phyloP scores from a whole-genome alignment of 2,329 filamentous ascomycete genomes.

The Rhytidhysteron rufulum region DNA sequence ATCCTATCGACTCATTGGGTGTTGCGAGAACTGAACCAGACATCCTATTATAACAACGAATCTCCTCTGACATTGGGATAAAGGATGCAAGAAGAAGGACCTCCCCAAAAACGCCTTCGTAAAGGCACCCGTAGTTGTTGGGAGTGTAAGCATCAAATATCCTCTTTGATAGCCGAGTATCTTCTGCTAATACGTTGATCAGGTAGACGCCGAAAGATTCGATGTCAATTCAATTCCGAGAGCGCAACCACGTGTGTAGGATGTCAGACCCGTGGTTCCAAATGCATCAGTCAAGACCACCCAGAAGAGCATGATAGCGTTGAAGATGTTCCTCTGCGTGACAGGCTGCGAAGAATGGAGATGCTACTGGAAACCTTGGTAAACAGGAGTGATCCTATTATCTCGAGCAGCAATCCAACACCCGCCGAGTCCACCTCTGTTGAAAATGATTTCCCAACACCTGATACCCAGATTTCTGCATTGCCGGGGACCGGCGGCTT shows the following conservation, averaged over 20 bases:
- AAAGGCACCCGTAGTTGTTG: constrained; percentile 28
- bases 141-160: constrained; percentile 26
- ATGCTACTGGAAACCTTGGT: constrained; percentile 34
- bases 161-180: not conserved
- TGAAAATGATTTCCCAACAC: not conserved
- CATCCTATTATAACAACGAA: no score
- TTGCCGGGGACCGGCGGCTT: not conserved
- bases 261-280: constrained; percentile 10
- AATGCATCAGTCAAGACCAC: constrained; percentile 5
- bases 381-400: constrained; percentile 26
- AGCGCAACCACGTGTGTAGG: constrained; percentile 7
- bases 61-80: no score
- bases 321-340: constrained; percentile 23
- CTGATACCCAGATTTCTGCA: not conserved
- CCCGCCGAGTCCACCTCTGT: constrained; percentile 15
- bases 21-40: no score
- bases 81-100: constrained; percentile 13
- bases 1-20: no score
- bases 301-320: constrained; percentile 6
- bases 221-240: constrained; percentile 10
- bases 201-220: constrained; percentile 31
- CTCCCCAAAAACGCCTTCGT: constrained; percentile 21
- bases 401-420: constrained; percentile 8
- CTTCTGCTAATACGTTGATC: constrained; percentile 9
- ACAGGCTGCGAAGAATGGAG: constrained; percentile 31